These are phyloP conservation scores for Candida manassasensis DNA, from an alignment of 805 yeast species.

Conservation along the genomic window DNA sequence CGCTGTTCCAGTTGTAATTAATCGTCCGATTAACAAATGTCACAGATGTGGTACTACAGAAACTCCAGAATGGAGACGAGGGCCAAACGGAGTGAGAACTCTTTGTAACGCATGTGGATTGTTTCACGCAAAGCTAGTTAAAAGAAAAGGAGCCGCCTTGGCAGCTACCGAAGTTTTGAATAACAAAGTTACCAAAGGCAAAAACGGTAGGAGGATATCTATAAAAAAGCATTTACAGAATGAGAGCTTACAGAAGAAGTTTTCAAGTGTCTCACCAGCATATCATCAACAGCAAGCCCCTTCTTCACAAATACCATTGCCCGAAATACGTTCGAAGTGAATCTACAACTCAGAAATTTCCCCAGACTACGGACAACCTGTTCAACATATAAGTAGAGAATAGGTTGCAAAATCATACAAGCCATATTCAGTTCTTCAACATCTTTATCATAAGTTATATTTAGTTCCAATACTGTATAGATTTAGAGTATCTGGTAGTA, in stretches of 20 bases:
- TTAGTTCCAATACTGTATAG: too few relatives aligned
- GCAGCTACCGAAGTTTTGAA: conserved; percentile 46
- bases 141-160: conserved; percentile 49
- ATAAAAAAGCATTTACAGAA: conserved; percentile 23
- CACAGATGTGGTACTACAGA: conserved; percentile 44
- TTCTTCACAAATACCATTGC: too few relatives aligned
- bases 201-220: conserved; percentile 38
- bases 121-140: conserved; percentile 43
- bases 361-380: too few relatives aligned
- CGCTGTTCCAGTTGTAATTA: conserved; percentile 28
- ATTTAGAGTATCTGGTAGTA: too few relatives aligned
- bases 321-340: too few relatives aligned
- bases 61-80: conserved; percentile 43
- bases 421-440: too few relatives aligned
- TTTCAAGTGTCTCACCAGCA: not conserved
- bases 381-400: too few relatives aligned
- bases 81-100: conserved; percentile 43
- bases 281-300: conserved; percentile 1
- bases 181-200: conserved; percentile 40
- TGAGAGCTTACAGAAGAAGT: conserved; percentile 8
- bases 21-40: conserved; percentile 32
- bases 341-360: too few relatives aligned
- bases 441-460: too few relatives aligned
- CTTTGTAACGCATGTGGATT: conserved; percentile 42
- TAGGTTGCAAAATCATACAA: too few relatives aligned